Evolutionary conservation across 768 basidiomycete genomes (phyloP).

Genomic region (Hemileccinum impolitum): DNA sequence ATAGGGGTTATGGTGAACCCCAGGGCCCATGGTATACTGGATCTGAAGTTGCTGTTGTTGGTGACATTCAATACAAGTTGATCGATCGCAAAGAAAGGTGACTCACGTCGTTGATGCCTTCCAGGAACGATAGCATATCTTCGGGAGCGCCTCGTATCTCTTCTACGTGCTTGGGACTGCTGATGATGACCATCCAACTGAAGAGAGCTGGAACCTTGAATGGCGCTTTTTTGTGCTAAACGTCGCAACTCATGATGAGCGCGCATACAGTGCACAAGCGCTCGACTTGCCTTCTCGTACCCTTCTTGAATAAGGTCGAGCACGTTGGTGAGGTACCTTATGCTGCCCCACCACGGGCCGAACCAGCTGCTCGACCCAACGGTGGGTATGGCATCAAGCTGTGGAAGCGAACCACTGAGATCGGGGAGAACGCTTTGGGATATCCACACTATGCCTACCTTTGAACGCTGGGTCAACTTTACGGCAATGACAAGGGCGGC

Average conservation of each 20-base stretch:
- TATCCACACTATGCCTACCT: background rate
- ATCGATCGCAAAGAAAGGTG: background rate
- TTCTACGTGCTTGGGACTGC: slow-evolving; percentile 30
- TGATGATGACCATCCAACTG: slow-evolving; percentile 10
- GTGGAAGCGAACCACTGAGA: background rate
- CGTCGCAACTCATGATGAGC: background rate
- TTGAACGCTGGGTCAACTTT: slow-evolving; percentile 1
- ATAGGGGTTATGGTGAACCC: slow-evolving; percentile 28
- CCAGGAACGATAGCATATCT: slow-evolving; percentile 34
- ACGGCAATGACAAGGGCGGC: background rate
- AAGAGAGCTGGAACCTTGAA: slow-evolving; percentile 29
- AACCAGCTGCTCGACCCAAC: slow-evolving; percentile 23
- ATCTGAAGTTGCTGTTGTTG: slow-evolving; percentile 33
- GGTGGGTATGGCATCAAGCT: slow-evolving; percentile 30
- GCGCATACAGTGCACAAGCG: no score
- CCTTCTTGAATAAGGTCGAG: slow-evolving; percentile 29
- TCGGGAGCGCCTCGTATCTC: slow-evolving; percentile 41
- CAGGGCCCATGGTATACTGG: slow-evolving; percentile 36
- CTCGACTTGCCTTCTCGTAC: slow-evolving; percentile 26
- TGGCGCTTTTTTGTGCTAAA: slow-evolving; percentile 23
- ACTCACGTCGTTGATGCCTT: slow-evolving; percentile 33
- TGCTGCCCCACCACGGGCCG: slow-evolving; percentile 22
- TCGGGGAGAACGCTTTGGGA: background rate
- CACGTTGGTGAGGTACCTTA: slow-evolving; percentile 13
- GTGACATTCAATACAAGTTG: background rate